Evolutionary conservation across 805 yeast genomes (phyloP), one percentile per base, ranked within the genome.

Genomic region (Spencermartinsiella europaea): DNA sequence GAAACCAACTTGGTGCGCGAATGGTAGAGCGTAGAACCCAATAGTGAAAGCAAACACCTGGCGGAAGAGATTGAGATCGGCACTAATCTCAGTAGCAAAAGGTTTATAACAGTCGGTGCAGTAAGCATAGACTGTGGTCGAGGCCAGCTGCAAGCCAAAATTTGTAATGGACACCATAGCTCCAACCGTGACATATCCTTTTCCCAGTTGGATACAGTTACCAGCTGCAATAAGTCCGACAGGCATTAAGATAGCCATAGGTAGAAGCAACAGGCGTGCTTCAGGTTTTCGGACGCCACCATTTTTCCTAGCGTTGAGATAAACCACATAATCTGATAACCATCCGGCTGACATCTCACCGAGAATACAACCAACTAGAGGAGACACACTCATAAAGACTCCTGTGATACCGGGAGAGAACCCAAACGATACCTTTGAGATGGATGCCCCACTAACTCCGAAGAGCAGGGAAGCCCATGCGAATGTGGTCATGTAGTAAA

Each of bases 1-100:
- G 19, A 34, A 41, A 5, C 45, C 45, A 5, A 5, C 10, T 28
- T 19, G 20, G 5, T 41, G 25, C 14, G 42, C 45, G 16, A 41
- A 41, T 28, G 45, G 45, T n/a, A 41, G 41, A 15, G 45, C 45
- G 19, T 41, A 41, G 21, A 41, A 41, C 5, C 45, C 45, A 16
- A 41, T 34, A 21, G 45, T 41, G 21, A 41, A 41, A 15, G 45
- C 5, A 17, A 41, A 41, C 5, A 35, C 40, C 17, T 34, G 42
- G 15, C 45, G 21, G 27, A 35, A 16, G 10, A 35, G 28, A 20
- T 41, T 41, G 16, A 41, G 15, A 41, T 34, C 42, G 8, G 45
- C 45, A n/a, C 40, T 16, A 20, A 41, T 28, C 41, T 41, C 42
- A 20, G 42, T 41, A 35, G 40, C 22, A 14, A 34, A 21, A 5